A percentile compares a stretch with the other conserved stretches of the same genome.
These are phyloP conservation scores for Termitomyces sp. DNA, from an alignment of 768 basidiomycete species.

Conservation along the genomic window DNA sequence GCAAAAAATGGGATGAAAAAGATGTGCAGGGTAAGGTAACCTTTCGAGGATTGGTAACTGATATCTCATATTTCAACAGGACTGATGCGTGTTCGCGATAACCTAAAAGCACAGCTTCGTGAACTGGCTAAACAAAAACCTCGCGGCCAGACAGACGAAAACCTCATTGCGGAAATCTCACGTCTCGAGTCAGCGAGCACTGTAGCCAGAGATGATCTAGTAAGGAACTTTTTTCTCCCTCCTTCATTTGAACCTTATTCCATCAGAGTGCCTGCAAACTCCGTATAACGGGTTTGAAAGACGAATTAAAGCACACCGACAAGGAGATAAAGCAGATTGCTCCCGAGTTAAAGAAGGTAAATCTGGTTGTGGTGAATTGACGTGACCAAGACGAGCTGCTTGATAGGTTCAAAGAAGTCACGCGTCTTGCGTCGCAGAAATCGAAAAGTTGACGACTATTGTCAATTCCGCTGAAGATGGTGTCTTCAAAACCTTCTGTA, in stretches of 20 bases:
- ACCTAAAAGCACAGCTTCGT: constrained; percentile 64
- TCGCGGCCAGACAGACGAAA: constrained; percentile 79
- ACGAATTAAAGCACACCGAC: constrained; percentile 79
- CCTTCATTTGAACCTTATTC: background rate
- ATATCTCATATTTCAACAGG: constrained; percentile 22
- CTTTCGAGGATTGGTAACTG: background rate
- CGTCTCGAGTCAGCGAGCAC: constrained; percentile 74
- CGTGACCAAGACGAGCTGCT: background rate
- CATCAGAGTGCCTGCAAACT: constrained; percentile 68
- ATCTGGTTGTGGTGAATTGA: background rate
- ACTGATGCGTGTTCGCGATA: constrained; percentile 57
- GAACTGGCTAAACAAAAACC: constrained; percentile 86
- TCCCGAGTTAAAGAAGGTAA: constrained; percentile 71
- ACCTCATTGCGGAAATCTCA: constrained; percentile 66
- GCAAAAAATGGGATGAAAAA: constrained; percentile 92
- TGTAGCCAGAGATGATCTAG: constrained; percentile 79
- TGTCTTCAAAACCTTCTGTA: constrained; percentile 75
- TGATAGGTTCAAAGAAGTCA: constrained; percentile 50
- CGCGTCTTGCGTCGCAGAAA: constrained; percentile 44
- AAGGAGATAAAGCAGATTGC: constrained; percentile 58
- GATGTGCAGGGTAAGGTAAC: constrained; percentile 69
- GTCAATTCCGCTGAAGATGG: constrained; percentile 78
- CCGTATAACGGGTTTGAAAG: constrained; percentile 71
- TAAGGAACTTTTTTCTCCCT: constrained; percentile 24
- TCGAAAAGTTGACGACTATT: constrained; percentile 45